phyloP scores from a whole-genome alignment of 1,284 basidiomycete genomes.

The Sporisorium sorghi region DNA sequence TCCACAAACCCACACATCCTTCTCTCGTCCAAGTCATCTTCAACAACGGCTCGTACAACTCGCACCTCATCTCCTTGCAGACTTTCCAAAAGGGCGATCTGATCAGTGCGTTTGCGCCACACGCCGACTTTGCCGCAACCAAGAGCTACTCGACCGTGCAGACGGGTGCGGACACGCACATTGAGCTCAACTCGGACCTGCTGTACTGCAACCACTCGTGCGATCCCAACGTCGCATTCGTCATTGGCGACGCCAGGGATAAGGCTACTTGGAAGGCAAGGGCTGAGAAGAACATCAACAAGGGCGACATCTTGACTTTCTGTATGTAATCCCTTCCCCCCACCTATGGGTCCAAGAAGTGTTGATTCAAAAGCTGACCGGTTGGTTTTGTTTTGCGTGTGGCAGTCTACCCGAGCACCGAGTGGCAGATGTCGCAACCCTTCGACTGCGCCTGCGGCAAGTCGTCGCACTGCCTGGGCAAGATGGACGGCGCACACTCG shows the following conservation, averaged over 20 bases:
- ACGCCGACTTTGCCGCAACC: slow-evolving; percentile 37
- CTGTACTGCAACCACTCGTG: slow-evolving; percentile 68
- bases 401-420: slow-evolving; percentile 67
- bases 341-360: no score
- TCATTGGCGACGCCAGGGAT: slow-evolving; percentile 32
- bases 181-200: slow-evolving; percentile 65
- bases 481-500: slow-evolving; percentile 56
- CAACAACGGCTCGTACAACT: slow-evolving; percentile 63
- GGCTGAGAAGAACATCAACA: slow-evolving; percentile 54
- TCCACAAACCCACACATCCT: slow-evolving; percentile 60
- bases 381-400: no score
- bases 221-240: slow-evolving; percentile 59
- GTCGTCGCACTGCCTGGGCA: slow-evolving; percentile 41
- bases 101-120: slow-evolving; percentile 49
- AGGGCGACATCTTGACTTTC: slow-evolving; percentile 62
- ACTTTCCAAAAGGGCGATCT: slow-evolving; percentile 42
- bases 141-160: slow-evolving; percentile 64
- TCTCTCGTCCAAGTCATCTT: slow-evolving; percentile 59
- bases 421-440: slow-evolving; percentile 66
- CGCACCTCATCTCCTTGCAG: slow-evolving; percentile 52
- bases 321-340: no score
- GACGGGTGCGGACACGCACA: slow-evolving; percentile 49
- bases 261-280: slow-evolving; percentile 45
- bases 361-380: no score
- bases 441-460: slow-evolving; percentile 61